Percentiles rank a stretch among this genome's conserved stretches.
Evolutionary conservation across 257 asterid species (phyloP).

Genomic region (Petrea volubilis): DNA sequence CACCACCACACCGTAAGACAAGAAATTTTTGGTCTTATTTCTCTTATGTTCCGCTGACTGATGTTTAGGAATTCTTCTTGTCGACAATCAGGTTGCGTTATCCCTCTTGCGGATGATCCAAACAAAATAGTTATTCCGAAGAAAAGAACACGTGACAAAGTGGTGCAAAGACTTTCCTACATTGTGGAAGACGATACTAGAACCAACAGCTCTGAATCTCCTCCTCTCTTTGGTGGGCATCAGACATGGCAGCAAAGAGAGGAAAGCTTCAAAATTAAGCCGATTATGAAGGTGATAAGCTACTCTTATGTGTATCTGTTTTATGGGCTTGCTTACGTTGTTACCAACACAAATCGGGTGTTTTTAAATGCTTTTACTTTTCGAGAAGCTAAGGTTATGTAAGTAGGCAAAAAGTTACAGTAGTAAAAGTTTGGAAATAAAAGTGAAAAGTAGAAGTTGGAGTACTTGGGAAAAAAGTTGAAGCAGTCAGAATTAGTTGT

Average conservation of each 20-base stretch:
- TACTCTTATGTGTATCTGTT: slow-evolving; percentile 14
- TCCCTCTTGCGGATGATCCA: slow-evolving; percentile 73
- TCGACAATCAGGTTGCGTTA: slow-evolving; percentile 61
- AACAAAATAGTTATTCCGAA: slow-evolving; percentile 63
- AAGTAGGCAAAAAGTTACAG: too few species aligned
- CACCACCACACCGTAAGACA: slow-evolving; percentile 87
- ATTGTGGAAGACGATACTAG: slow-evolving; percentile 52
- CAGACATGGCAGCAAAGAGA: slow-evolving; percentile 85
- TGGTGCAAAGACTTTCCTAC: slow-evolving; percentile 63
- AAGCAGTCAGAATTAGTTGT: too few species aligned
- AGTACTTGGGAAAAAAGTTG: too few species aligned
- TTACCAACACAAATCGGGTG: neutral
- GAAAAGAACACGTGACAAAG: slow-evolving; percentile 51
- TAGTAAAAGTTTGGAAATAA: too few species aligned
- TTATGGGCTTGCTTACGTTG: slow-evolving; percentile 9
- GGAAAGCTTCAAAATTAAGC: slow-evolving; percentile 74
- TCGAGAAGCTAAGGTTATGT: too few species aligned
- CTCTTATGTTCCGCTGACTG: neutral
- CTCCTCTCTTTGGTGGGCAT: slow-evolving; percentile 92
- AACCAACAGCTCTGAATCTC: slow-evolving; percentile 55
- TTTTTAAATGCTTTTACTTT: too few species aligned
- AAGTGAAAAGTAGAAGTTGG: too few species aligned
- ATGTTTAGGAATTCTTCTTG: neutral
- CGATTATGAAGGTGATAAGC: slow-evolving; percentile 71
- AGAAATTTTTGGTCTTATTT: neutral